Evolutionary conservation across 2,329 filamentous ascomycete genomes (phyloP).

Genomic region (Colletotrichum sp.): DNA sequence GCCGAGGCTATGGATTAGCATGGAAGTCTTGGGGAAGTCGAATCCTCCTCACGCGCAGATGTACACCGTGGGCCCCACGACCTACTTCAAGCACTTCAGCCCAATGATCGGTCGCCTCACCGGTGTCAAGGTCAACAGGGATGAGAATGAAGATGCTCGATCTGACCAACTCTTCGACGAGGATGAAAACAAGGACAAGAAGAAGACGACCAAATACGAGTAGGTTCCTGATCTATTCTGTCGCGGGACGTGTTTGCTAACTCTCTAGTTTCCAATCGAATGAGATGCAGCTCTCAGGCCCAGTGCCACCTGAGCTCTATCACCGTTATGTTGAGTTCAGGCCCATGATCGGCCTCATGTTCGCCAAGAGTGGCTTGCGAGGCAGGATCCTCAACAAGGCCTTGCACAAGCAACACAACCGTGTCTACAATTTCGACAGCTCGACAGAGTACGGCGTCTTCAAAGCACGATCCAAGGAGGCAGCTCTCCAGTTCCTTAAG

Average conservation of each 20-base stretch:
- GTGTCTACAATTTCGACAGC: constrained; percentile 87
- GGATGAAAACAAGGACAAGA: constrained; percentile 39
- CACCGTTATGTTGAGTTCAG: constrained; percentile 94
- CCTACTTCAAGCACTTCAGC: constrained; percentile 85
- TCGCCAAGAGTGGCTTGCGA: constrained; percentile 76
- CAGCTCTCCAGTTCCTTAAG: constrained; percentile 82
- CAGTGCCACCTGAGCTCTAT: constrained; percentile 80
- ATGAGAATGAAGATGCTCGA: constrained; percentile 55
- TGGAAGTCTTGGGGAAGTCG: constrained; percentile 79
- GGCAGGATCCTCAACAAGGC: constrained; percentile 84
- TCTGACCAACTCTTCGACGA: constrained; percentile 23
- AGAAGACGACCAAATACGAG: constrained; percentile 76
- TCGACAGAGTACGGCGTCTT: constrained; percentile 77
- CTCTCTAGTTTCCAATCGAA: constrained; percentile 82
- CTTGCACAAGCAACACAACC: constrained; percentile 86
- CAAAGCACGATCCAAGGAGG: constrained; percentile 68
- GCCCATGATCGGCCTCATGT: constrained; percentile 89
- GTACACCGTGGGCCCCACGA: constrained; percentile 80
- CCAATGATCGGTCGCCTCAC: constrained; percentile 85
- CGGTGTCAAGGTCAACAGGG: constrained; percentile 71
- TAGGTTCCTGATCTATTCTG: constrained; percentile 43
- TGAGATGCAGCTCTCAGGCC: constrained; percentile 86
- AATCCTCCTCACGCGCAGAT: constrained; percentile 70
- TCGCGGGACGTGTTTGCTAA: neutral
- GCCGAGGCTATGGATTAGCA: constrained; percentile 74